Evolutionary conservation across 768 basidiomycete genomes (phyloP).

Genomic region (Boletellus sp.): DNA sequence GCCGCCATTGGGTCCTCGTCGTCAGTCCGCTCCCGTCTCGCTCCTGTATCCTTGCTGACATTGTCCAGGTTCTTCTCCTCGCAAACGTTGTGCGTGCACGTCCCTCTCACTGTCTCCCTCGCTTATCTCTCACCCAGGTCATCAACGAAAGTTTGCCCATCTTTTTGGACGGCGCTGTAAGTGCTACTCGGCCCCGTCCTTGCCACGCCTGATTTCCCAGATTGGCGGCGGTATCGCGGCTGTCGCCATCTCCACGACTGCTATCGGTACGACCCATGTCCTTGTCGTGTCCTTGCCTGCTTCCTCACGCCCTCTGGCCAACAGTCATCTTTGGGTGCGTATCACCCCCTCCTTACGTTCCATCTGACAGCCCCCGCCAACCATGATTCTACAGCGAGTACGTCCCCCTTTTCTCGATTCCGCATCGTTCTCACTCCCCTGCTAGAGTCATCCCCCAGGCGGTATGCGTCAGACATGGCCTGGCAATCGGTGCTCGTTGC

Average conservation of each 20-base stretch:
- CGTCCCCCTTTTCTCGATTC: constrained; percentile 6
- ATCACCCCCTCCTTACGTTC: neutral
- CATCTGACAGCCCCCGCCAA: neutral
- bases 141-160: constrained; percentile 83
- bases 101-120: no score
- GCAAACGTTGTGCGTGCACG: constrained; percentile 71
- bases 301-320: neutral
- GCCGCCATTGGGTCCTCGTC: constrained; percentile 92
- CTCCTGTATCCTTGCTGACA: constrained; percentile 1
- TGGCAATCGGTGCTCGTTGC: constrained; percentile 74
- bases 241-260: constrained; percentile 72
- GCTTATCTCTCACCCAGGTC: constrained; percentile 44
- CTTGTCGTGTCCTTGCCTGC: neutral
- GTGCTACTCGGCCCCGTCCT: constrained; percentile 48
- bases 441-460: constrained; percentile 67
- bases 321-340: constrained; percentile 80
- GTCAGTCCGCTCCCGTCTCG: constrained; percentile 37
- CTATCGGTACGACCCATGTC: constrained; percentile 40
- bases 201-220: constrained; percentile 45
- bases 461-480: constrained; percentile 74
- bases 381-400: constrained; percentile 22
- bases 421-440: neutral
- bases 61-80: constrained; percentile 70
- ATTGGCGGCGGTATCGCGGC: constrained; percentile 73
- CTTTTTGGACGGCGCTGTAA: constrained; percentile 69